Evolutionary conservation across 1,139 yeast genomes (phyloP), one percentile per base, ranked within the genome.

Genomic region (Scheffersomyces cryptocercus): DNA sequence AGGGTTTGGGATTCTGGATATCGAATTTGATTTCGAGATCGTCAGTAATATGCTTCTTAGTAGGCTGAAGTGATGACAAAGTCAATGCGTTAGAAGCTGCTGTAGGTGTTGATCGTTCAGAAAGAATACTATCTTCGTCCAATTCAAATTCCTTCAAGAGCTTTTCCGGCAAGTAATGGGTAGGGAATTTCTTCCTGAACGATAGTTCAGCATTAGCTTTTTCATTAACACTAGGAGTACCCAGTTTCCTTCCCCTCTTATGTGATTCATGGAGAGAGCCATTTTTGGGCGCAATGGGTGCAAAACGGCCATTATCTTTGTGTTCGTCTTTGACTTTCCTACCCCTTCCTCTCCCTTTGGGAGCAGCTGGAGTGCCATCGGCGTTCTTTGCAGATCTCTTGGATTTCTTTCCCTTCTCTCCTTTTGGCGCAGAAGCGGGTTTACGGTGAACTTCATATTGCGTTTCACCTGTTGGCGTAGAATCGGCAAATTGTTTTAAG

Each of bases 381-480:
- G 41, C 44, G 12, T 40, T 38, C 9, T 38, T 39, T 6, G 43
- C 14, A 13, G 37, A 33, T 6, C 30, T 12, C 26, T 39, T 16
- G 15, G 38, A 12, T 9, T 41, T 28, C 40, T 37, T 41, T 29
- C 29, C 32, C 37, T 30, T 33, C 40, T 42, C 30, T 39, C 28
- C 36, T 35, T 38, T 41, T 44, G 35, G 45, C 35, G 36, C 30
- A 12, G 33, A n/a, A 29, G 37, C 12, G 15, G 43, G 10, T 15
- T 31, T 35, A 20, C 45, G 28, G 36, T 44, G 41, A 37, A 52
- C 55, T 41, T 56, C 56, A 50, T 55, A 68, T 8, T 61, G 48
- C 5, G 63, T 63, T 37, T 70, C 73, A 4, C 74, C 73, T 16
- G 67, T 66, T 7, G 76, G 73, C 2, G 76, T 69, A 3, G 75